phyloP scores from a whole-genome alignment of 371 early-diverging fungal species.

The Apophysomyces ossiformis region DNA sequence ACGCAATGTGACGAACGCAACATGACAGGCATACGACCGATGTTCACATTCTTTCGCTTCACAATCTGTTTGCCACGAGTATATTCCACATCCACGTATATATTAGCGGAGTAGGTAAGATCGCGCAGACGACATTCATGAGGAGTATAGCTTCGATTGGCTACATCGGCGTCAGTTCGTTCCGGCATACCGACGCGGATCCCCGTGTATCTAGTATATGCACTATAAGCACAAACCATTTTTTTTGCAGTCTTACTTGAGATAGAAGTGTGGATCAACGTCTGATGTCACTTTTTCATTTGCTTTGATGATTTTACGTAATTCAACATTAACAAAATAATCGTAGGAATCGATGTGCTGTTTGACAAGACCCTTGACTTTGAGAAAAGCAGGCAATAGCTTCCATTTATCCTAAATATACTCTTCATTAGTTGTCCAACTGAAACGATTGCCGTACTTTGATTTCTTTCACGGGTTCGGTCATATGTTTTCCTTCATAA shows the following conservation, averaged over 20 bases:
- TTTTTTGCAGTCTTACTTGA: constrained; percentile 68
- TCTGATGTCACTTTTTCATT: constrained; percentile 98
- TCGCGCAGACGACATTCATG: constrained; percentile 99
- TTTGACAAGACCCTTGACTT: constrained; percentile 98
- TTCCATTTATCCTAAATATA: constrained; percentile 93
- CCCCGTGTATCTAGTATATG: constrained; percentile 77
- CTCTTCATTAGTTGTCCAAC: not conserved
- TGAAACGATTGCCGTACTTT: constrained; percentile 28
- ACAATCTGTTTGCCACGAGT: constrained; percentile 90
- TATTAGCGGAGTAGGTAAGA: constrained; percentile 96
- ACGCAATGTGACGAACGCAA: constrained; percentile 92
- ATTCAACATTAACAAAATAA: constrained; percentile 97
- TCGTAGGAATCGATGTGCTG: constrained; percentile 99
- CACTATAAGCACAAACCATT: constrained; percentile 4
- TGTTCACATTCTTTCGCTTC: constrained; percentile 83
- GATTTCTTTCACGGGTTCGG: constrained; percentile 55
- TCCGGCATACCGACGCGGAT: constrained; percentile 92
- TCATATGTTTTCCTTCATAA: constrained; percentile 51
- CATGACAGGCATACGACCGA: constrained; percentile 99
- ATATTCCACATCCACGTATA: constrained; percentile 98
- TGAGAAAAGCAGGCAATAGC: constrained; percentile 96
- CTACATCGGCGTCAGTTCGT: constrained; percentile 78
- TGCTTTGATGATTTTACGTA: constrained; percentile 95
- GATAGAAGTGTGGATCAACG: constrained; percentile 97
- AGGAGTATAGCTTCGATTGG: constrained; percentile 87